Base-by-base conservation (phyloP, 1,284 basidiomycete species). In the Cystobasidium slooffiae region DNA sequence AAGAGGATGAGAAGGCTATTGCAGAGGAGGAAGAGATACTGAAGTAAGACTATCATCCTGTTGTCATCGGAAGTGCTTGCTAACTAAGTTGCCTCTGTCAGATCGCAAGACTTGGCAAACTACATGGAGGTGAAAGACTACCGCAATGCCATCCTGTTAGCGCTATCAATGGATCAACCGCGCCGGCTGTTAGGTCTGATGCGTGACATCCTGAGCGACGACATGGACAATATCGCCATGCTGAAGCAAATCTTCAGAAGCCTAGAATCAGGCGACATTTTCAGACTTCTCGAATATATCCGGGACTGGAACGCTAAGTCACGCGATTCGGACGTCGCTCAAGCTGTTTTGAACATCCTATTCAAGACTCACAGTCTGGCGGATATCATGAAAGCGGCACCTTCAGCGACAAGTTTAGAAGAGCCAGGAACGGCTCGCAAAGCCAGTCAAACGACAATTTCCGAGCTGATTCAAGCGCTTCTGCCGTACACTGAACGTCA, bases 401-500 rank as follows among this genome's bases (percentile, higher is more conserved):
- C 69, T 4, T 22, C 20, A 8, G 24, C 44, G 14, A 72, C 61
- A 7, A 37, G 62, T 8, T 51, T 64, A 9, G 58, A 64, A 53
- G 62, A 58, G 22, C 37, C 55, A 47, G n/a, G n/a, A 12, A 24
- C 12, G 7, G 46, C 49, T 3, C 52, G 62, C 14, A 31, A 39
- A 24, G 65, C 41, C 22, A 73, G 20, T 10, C 52, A 37, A 12
- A 49, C 70, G 2, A 41, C 68, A 16, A 46, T 82, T 20, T 76
- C 70, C 0, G 92, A 94, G 75, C 82, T 97, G 72, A 83, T 97
- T 6, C 93, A 95, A 59, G 90, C 88, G 1, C 84, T 97, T 69
- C 87, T 97, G 69, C 93, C 96, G 9, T 99, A 99, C 82, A 96
- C 94, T 10, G 92, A 96, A 81, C 87, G 96, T 59, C 96, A 99